These are phyloP conservation scores for Epicoccum sorghinum DNA, from an alignment of 2,329 filamentous ascomycete genomes.

Conservation along the genomic window DNA sequence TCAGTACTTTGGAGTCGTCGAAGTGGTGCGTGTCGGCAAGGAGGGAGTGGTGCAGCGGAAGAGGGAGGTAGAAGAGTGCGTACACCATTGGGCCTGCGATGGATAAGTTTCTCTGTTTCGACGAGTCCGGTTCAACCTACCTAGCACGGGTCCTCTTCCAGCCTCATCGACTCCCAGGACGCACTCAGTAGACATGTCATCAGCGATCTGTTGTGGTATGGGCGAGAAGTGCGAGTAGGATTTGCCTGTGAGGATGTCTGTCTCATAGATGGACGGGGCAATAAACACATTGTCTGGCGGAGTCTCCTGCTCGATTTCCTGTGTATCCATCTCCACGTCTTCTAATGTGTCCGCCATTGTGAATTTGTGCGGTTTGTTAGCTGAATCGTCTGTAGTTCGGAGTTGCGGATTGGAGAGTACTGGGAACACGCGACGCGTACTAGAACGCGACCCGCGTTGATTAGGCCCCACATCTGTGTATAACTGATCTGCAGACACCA, in stretches of 20 bases:
- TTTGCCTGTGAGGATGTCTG: slow-evolving; percentile 49
- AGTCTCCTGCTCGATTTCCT: slow-evolving; percentile 45
- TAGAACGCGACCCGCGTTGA: not conserved
- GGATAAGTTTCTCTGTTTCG: slow-evolving; percentile 17
- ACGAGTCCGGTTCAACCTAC: slow-evolving; percentile 51
- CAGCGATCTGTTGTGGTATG: slow-evolving; percentile 48
- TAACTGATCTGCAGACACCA: too few relatives aligned
- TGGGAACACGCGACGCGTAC: too few relatives aligned
- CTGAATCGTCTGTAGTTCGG: too few relatives aligned
- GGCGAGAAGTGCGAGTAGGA: slow-evolving; percentile 57
- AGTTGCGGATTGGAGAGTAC: too few relatives aligned
- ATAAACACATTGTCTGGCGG: slow-evolving; percentile 51
- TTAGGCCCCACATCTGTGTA: not conserved
- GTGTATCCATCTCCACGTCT: slow-evolving; percentile 42
- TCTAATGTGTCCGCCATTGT: slow-evolving; percentile 37
- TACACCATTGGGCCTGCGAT: slow-evolving; percentile 70
- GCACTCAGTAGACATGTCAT: slow-evolving; percentile 64
- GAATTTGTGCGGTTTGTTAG: not conserved
- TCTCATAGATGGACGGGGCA: slow-evolving; percentile 53
- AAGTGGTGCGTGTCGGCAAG: slow-evolving; percentile 83
- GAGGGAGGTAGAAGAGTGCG: slow-evolving; percentile 72
- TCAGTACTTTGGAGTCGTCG: slow-evolving; percentile 94
- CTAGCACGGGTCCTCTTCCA: slow-evolving; percentile 90
- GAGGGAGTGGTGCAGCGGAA: slow-evolving; percentile 70
- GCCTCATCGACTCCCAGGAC: slow-evolving; percentile 92